Evolutionary conservation across 2,329 filamentous ascomycete species (phyloP).

Genomic region (Cladophialophora exuberans): DNA sequence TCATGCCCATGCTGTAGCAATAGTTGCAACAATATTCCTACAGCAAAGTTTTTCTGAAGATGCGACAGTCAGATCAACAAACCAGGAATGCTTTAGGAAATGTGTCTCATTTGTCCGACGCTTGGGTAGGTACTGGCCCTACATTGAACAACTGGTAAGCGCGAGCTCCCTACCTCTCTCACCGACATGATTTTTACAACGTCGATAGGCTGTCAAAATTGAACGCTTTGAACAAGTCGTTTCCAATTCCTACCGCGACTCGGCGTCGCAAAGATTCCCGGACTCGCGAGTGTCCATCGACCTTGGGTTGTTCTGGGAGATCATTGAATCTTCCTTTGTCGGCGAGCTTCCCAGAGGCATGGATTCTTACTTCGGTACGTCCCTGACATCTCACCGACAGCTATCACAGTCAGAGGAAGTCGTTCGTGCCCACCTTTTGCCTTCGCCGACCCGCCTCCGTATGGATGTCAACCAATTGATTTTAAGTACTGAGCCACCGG

Average conservation of each 20-base stretch:
- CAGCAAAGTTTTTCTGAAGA: conserved; percentile 58
- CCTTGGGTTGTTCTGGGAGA: conserved; percentile 53
- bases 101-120: conserved; percentile 50
- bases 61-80: conserved; percentile 43
- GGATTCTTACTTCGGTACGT: conserved; percentile 47
- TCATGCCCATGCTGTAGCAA: conserved; percentile 54
- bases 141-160: conserved; percentile 48
- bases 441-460: conserved; percentile 47
- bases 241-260: conserved; percentile 47
- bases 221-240: conserved; percentile 49
- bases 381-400: conserved; percentile 39
- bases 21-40: conserved; percentile 58
- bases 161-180: not conserved
- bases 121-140: conserved; percentile 50
- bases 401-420: conserved; percentile 40
- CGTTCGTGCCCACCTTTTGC: conserved; percentile 48
- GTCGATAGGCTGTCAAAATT: conserved; percentile 46
- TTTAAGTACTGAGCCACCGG: conserved; percentile 6
- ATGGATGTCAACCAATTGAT: conserved; percentile 24
- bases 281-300: conserved; percentile 45
- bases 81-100: conserved; percentile 49
- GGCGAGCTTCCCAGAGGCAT: conserved; percentile 41
- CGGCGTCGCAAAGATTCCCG: conserved; percentile 38
- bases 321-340: conserved; percentile 51
- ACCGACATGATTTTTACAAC: not conserved